Base-by-base conservation (phyloP, 306 rosid species). In the Dalbergia oliveri region DNA sequence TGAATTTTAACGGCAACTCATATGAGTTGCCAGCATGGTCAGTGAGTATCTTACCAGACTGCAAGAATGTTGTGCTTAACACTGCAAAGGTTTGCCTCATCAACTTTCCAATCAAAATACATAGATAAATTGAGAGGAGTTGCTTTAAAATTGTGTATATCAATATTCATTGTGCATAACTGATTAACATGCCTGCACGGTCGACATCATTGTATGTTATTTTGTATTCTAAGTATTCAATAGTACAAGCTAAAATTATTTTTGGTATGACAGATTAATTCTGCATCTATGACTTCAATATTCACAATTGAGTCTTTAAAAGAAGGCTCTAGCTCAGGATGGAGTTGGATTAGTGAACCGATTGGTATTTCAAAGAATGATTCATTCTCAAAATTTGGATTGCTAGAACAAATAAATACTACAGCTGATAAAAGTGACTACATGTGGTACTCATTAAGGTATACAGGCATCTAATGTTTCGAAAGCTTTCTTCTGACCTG, bases 11-110 rank as follows among this genome's bases (percentile, higher is more conserved):
- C 23, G 98, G 97, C 19, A 90, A 91, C 67, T 88, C 93, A 63
- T 91, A 95, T 89, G 64, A 73, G 57, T 86, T 95, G 86, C 99
- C 98, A 8, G 93, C 97, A 12, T 95, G 99, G 99, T 95, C 99
- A 66, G 98, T 95, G 63, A 95, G 99, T 93, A 93, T 93, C 76
- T 84, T 95, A 85, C 99, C 99, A 0, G 99, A 95, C 82, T 95
- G 99, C 93, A 91, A 95, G 86, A 93, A 83, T 79, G 99, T 90
- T 39, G 99, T 73, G 31, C 88, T 88, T 31, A 95, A 95, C 79
- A 93, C 99, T 19, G 99, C 98, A 82, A 95, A 95, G 99, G 98
- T 83, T 63, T 61, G 31, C 31, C 31, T 63, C 72, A 60, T n/a
- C 72, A 37, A 51, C 72, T 66, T 80, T 45, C 34, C 34, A 37